Conservation (phyloP, 2,329 filamentous ascomycete species). For the Apiospora marii region DNA sequence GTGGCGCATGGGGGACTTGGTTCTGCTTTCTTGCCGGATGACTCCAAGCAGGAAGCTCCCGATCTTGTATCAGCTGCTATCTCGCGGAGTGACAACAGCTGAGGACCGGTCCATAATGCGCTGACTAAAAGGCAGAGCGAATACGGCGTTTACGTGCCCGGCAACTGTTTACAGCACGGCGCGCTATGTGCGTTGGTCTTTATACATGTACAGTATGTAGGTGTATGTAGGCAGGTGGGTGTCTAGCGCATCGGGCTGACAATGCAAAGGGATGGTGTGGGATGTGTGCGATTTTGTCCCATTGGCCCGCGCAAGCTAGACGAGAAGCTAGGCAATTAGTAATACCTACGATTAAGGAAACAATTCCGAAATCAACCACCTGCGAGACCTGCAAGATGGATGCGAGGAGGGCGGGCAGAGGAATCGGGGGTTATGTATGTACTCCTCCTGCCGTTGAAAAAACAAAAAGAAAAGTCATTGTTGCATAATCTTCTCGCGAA, state of each 20-base stretch:
- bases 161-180: background rate
- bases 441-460: background rate
- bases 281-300: slow-evolving; percentile 17
- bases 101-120: background rate
- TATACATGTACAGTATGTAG: background rate
- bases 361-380: slow-evolving; percentile 16
- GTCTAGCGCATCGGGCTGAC: slow-evolving; percentile 14
- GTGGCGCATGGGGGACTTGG: background rate
- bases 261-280: slow-evolving; percentile 16
- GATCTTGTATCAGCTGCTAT: background rate
- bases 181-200: slow-evolving; percentile 2
- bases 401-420: background rate
- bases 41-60: background rate
- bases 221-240: background rate
- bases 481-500: background rate
- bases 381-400: background rate
- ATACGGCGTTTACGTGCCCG: slow-evolving; percentile 4
- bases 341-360: slow-evolving; percentile 18
- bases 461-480: background rate
- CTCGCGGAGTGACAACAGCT: background rate
- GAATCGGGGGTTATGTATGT: background rate
- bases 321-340: background rate
- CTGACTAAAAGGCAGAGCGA: slow-evolving; percentile 5
- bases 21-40: too few relatives aligned
- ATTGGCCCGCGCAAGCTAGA: background rate